Conservation (phyloP, 2,329 filamentous ascomycete genomes). For the Colletotrichum graminicola region DNA sequence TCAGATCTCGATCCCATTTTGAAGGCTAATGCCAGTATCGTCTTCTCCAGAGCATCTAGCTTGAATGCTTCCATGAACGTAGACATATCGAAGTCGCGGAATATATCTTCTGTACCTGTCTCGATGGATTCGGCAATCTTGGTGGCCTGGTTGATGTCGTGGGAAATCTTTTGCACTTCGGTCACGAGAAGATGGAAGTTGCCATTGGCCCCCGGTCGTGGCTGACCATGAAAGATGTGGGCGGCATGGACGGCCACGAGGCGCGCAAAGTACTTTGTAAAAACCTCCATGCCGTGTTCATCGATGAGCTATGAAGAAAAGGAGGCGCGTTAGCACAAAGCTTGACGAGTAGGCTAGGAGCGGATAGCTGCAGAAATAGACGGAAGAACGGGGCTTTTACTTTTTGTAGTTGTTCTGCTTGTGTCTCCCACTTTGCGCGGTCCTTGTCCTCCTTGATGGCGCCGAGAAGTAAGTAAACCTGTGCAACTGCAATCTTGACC, state of each 20-base stretch:
- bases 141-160: slow-evolving; percentile 83
- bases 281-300: slow-evolving; percentile 99
- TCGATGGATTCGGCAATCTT: slow-evolving; percentile 96
- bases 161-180: slow-evolving; percentile 88
- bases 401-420: slow-evolving; percentile 92
- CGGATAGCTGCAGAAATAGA: slow-evolving; percentile 19
- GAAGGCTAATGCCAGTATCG: slow-evolving; percentile 88
- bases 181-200: slow-evolving; percentile 85
- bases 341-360: not conserved
- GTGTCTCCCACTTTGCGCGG: slow-evolving; percentile 90
- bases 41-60: slow-evolving; percentile 88
- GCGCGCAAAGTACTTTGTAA: slow-evolving; percentile 93
- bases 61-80: slow-evolving; percentile 97
- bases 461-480: slow-evolving; percentile 93
- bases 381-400: slow-evolving; percentile 61
- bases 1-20: slow-evolving; percentile 85
- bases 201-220: slow-evolving; percentile 79
- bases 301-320: slow-evolving; percentile 79
- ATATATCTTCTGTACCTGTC: slow-evolving; percentile 89
- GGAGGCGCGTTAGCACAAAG: slow-evolving; percentile 37
- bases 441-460: slow-evolving; percentile 95
- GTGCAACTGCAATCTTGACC: slow-evolving; percentile 93
- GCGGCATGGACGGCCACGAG: slow-evolving; percentile 91
- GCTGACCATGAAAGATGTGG: slow-evolving; percentile 87
- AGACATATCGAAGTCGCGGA: slow-evolving; percentile 95